Evolutionary conservation across 1,284 basidiomycete species (phyloP).

Genomic region (Trichosporon sp.): DNA sequence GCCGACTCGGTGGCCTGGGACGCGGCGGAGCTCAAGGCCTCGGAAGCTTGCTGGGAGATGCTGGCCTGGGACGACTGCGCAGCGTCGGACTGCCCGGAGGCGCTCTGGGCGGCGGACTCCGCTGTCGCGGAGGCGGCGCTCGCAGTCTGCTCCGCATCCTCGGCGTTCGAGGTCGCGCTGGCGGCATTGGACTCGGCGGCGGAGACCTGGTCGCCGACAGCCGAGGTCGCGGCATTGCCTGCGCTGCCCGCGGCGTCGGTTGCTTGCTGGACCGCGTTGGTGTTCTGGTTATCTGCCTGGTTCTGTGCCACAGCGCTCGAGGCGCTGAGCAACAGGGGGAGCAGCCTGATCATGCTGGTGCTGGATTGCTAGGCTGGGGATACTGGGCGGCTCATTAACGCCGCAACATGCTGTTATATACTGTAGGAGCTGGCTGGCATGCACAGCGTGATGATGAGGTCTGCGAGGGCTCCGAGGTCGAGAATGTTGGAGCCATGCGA

Average conservation of each 20-base stretch:
- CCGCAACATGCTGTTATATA: not conserved
- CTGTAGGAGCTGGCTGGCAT: not conserved
- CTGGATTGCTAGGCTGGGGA: not conserved
- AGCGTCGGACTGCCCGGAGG: not conserved
- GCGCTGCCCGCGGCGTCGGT: not conserved
- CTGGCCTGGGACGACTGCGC: not conserved
- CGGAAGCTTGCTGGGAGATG: not conserved
- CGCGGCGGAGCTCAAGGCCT: not conserved
- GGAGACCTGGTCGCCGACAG: not conserved
- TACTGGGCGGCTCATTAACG: not conserved
- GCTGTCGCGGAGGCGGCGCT: not conserved
- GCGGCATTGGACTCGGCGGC: not conserved
- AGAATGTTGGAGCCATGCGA: not conserved
- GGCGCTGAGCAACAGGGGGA: constrained; percentile 1
- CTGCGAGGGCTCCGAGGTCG: not conserved
- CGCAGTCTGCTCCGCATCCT: not conserved
- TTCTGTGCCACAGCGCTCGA: constrained; percentile 2
- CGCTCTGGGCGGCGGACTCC: not conserved
- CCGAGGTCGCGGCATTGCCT: not conserved
- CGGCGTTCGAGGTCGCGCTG: not conserved
- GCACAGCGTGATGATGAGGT: not conserved
- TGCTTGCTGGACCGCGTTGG: not conserved
- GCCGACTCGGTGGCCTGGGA: not conserved
- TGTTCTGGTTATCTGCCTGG: not conserved
- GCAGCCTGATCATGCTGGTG: not conserved